Percentiles rank a stretch among this genome's conserved stretches.
Evolutionary conservation across 805 yeast genomes (phyloP).

Genomic region (Sugiyamaella qingdaonensis): DNA sequence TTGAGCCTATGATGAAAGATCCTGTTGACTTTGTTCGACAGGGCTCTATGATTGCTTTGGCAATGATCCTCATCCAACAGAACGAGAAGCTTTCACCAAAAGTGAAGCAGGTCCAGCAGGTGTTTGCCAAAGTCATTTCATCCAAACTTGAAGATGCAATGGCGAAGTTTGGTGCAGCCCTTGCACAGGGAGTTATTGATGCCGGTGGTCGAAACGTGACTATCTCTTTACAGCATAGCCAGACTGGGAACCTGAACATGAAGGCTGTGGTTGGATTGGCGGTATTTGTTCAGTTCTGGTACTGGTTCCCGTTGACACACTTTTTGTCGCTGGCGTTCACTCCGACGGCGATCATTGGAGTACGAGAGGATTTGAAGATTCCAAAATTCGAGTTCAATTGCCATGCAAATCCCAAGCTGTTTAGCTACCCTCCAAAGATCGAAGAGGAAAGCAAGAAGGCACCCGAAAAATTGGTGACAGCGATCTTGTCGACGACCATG

Average conservation of each 20-base stretch:
- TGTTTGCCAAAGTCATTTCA: constrained; percentile 67
- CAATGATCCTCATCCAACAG: constrained; percentile 85
- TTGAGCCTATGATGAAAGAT: constrained; percentile 89
- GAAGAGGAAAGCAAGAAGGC: constrained; percentile 77
- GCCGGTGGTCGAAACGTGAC: constrained; percentile 99
- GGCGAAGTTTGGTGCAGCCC: constrained; percentile 95
- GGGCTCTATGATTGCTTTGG: constrained; percentile 88
- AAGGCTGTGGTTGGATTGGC: constrained; percentile 90
- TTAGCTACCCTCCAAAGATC: constrained; percentile 84
- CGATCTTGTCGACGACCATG: constrained; percentile 89
- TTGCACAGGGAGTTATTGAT: constrained; percentile 95
- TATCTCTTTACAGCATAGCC: constrained; percentile 79
- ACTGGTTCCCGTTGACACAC: constrained; percentile 97
- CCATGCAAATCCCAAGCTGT: constrained; percentile 71
- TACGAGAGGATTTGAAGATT: constrained; percentile 75
- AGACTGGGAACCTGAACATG: constrained; percentile 84
- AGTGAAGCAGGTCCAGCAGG: constrained; percentile 70
- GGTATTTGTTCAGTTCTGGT: constrained; percentile 91
- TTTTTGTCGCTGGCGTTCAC: constrained; percentile 86
- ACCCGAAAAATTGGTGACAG: constrained; percentile 86
- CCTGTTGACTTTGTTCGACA: constrained; percentile 97
- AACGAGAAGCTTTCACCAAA: constrained; percentile 79
- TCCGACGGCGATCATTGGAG: constrained; percentile 87
- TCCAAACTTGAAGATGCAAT: constrained; percentile 94
- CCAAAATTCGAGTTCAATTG: constrained; percentile 81